Percentiles rank a stretch among this genome's conserved stretches.
phyloP scores from a whole-genome alignment of 306 rosid genomes.

The Leucaena leucocephala region DNA sequence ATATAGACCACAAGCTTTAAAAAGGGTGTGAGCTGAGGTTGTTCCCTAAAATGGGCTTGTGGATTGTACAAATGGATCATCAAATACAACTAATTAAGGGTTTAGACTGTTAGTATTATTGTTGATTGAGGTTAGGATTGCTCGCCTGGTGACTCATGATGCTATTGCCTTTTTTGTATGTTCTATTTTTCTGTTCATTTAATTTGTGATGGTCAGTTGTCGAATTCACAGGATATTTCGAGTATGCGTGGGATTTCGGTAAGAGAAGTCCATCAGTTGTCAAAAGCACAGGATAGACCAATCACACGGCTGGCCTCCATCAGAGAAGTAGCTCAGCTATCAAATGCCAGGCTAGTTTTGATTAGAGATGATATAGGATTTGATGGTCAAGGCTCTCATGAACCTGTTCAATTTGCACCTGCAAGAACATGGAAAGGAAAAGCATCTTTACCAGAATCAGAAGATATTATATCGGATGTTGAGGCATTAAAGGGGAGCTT shows the following conservation, averaged over 20 bases:
- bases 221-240: constrained; percentile 45
- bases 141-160: neutral
- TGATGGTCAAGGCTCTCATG: constrained; percentile 47
- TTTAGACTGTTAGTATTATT: neutral
- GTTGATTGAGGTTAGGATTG: neutral
- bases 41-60: neutral
- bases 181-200: constrained; percentile 20
- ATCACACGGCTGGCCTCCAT: constrained; percentile 49
- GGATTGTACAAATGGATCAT: neutral
- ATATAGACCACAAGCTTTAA: neutral
- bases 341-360: constrained; percentile 58
- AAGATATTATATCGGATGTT: constrained; percentile 54
- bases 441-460: constrained; percentile 56
- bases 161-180: neutral
- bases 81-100: neutral
- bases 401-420: constrained; percentile 48
- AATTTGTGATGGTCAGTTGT: constrained; percentile 33
- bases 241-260: constrained; percentile 38
- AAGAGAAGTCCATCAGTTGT: constrained; percentile 52
- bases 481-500: constrained; percentile 57
- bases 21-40: neutral
- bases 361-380: constrained; percentile 61
- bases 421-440: constrained; percentile 62
- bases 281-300: constrained; percentile 50
- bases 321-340: constrained; percentile 59